These are phyloP conservation scores for Neurospora sp. DNA, from an alignment of 495 filamentous ascomycete species.

Conservation along the genomic window DNA sequence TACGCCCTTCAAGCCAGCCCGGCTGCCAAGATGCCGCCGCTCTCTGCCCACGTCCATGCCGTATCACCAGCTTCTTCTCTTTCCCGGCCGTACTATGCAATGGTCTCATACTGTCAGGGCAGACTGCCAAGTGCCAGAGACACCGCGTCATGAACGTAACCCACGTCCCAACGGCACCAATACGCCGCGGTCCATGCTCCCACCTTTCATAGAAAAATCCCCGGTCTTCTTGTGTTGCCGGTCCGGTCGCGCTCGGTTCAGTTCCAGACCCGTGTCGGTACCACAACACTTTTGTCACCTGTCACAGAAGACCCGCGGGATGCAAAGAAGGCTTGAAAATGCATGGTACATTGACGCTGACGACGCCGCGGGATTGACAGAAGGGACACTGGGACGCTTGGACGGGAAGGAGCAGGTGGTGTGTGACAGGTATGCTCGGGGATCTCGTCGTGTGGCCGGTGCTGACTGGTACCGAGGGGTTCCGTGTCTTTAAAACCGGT, in stretches of 20 bases:
- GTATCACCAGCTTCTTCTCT: neutral
- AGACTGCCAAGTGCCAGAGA: neutral
- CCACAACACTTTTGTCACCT: neutral
- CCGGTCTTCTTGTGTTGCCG: neutral
- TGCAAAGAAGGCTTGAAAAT: constrained; percentile 1
- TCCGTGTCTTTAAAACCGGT: constrained; percentile 20
- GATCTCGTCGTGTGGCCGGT: constrained; percentile 39
- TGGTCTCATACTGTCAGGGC: neutral
- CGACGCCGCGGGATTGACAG: constrained; percentile 1
- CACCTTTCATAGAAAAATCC: neutral
- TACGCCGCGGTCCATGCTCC: neutral
- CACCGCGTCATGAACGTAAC: neutral
- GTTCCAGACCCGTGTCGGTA: neutral
- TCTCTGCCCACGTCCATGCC: neutral
- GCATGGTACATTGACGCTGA: constrained; percentile 19
- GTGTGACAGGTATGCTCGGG: constrained; percentile 54
- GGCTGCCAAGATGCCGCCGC: neutral
- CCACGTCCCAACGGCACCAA: neutral
- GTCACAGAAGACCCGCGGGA: neutral
- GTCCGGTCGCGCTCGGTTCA: neutral
- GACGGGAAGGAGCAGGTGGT: constrained; percentile 57
- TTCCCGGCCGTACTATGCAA: neutral
- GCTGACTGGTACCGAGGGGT: constrained; percentile 41
- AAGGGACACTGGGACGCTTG: constrained; percentile 7
- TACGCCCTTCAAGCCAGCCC: neutral